Conservation (phyloP, 371 early-diverging fungal genomes). For the Umbelopsis sp. region DNA sequence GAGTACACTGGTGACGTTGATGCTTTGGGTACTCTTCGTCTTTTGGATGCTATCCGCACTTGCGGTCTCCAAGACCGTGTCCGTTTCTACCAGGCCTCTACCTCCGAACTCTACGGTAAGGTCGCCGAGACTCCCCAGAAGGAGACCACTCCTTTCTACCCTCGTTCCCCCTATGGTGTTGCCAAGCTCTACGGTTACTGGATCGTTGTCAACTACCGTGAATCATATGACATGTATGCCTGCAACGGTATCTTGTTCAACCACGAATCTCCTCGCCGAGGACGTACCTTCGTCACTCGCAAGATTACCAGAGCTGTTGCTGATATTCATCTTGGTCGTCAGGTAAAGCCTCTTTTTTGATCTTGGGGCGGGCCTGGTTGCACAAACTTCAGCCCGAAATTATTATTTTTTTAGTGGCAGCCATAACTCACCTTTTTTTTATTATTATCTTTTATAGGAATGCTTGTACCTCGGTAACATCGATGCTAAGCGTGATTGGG, state of each 20-base stretch:
- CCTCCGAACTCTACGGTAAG: constrained; percentile 84
- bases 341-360: constrained; percentile 22
- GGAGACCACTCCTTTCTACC: constrained; percentile 89
- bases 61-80: constrained; percentile 73
- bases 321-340: constrained; percentile 71
- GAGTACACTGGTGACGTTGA: constrained; percentile 90
- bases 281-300: constrained; percentile 84
- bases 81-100: constrained; percentile 86
- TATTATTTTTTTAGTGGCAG: not conserved
- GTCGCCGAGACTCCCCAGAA: constrained; percentile 82
- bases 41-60: constrained; percentile 83
- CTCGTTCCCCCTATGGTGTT: constrained; percentile 85
- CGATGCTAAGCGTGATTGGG: constrained; percentile 89
- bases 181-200: constrained; percentile 86
- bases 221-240: constrained; percentile 82
- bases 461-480: constrained; percentile 83
- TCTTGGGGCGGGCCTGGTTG: not conserved
- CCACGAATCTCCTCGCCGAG: constrained; percentile 86
- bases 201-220: constrained; percentile 85
- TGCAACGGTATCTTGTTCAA: constrained; percentile 89
- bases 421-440: not conserved
- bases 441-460: constrained; percentile 25
- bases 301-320: constrained; percentile 87
- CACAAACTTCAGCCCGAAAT: not conserved
- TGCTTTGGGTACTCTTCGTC: constrained; percentile 80